A percentile compares a stretch with the other conserved stretches of the same genome.
Evolutionary conservation across 75 land plant genomes (phyloP).

Genomic region (Cupressus sempervirens): DNA sequence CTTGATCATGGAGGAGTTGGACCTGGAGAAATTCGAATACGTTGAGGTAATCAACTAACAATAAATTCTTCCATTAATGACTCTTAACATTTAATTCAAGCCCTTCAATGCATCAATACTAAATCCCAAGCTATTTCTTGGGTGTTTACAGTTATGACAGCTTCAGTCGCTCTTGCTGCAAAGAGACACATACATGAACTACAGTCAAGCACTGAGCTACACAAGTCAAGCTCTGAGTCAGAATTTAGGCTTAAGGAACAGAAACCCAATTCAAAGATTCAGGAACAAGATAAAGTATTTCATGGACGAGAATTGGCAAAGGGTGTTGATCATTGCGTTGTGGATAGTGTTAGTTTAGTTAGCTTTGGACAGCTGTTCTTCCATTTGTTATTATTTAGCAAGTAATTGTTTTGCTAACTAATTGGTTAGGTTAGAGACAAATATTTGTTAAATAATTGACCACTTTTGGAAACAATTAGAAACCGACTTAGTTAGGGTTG

Average conservation of each 20-base stretch:
- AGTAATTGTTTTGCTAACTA: no score
- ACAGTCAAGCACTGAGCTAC: conserved; percentile 61
- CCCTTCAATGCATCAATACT: background rate
- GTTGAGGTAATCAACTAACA: conserved; percentile 58
- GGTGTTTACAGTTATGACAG: conserved; percentile 68
- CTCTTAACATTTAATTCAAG: background rate
- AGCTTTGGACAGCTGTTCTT: no score
- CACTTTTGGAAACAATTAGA: no score
- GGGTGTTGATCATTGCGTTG: conserved; percentile 69
- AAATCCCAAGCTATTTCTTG: background rate
- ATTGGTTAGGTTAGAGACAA: no score
- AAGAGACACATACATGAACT: conserved; percentile 60
- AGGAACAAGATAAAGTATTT: conserved; percentile 10
- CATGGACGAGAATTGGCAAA: conserved; percentile 75
- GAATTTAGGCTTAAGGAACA: conserved; percentile 18
- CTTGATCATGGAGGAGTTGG: conserved; percentile 94
- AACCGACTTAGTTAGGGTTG: no score
- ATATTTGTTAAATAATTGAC: no score
- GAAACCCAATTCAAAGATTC: conserved; percentile 7
- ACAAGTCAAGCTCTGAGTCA: conserved; percentile 39
- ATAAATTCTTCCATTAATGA: background rate
- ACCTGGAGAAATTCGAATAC: conserved; percentile 76
- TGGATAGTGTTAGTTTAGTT: no score
- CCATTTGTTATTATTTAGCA: no score
- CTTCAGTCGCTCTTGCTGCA: conserved; percentile 71